Percentiles rank a stretch among this genome's conserved stretches.
Evolutionary conservation across 2,329 filamentous ascomycete species (phyloP).

Genomic region (Fusarium pilosicola): DNA sequence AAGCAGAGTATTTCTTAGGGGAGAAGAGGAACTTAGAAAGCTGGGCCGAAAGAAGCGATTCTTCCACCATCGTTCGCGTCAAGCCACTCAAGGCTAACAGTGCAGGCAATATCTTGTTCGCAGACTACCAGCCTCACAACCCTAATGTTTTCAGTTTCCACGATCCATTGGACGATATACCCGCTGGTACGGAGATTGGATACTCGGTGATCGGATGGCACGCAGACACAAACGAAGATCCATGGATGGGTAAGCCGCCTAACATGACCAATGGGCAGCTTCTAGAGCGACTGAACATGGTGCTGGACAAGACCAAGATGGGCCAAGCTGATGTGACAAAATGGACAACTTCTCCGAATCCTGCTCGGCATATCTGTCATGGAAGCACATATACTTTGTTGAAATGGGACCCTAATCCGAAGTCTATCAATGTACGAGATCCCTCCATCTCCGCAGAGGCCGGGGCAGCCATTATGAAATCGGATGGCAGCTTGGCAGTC

Average conservation of each 20-base stretch:
- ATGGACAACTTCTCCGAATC: background rate
- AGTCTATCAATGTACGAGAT: background rate
- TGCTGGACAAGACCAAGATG: background rate
- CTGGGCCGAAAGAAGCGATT: background rate
- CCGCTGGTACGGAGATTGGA: background rate
- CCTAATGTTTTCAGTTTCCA: background rate
- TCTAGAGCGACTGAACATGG: background rate
- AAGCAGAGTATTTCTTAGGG: background rate
- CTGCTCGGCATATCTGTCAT: background rate
- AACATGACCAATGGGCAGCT: background rate
- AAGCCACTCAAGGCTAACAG: background rate
- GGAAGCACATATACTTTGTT: background rate
- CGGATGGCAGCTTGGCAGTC: background rate
- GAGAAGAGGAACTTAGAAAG: background rate
- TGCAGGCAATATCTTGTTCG: background rate
- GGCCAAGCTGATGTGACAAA: background rate
- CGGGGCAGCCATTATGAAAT: background rate
- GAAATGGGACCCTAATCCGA: background rate
- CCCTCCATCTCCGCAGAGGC: background rate
- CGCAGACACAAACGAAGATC: background rate
- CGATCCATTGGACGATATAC: background rate
- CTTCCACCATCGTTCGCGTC: background rate
- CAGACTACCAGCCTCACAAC: background rate
- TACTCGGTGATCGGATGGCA: background rate
- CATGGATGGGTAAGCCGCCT: fast-evolving